Base-by-base conservation (phyloP, 2,329 filamentous ascomycete species). In the Hypoxylon sp. region DNA sequence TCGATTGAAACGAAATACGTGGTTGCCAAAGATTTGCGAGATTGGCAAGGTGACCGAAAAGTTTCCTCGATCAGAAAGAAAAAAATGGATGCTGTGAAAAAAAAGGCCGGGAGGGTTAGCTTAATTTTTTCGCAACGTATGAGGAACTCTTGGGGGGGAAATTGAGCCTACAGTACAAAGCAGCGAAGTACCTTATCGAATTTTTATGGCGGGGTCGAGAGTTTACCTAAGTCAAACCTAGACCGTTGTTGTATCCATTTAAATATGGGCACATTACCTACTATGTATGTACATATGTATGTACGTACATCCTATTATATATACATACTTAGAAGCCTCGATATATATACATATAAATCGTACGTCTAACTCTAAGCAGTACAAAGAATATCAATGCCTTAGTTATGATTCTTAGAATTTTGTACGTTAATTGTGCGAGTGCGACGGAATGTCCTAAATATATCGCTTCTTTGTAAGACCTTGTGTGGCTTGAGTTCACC, bases 41-140 rank as follows among this genome's bases (percentile, higher is more conserved):
- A 69, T 71, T 70, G 71, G 72, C 68, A 72, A 74, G 67, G 72
- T 61, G 67, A 71, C 56, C 48, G 65, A 75, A 73, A 74, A 70
- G 63, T 71, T 74, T 75, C 68, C 71, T 69, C 68, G 52, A 73
- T 69, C 69, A 70, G 66, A 68, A 69, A 71, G 70, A 72, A 74
- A 75, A 75, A 73, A 74, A 73, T 73, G 70, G 70, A 68, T 72
- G 68, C 68, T 71, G 71, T 65, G 68, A 65, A 71, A 70, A 74
- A 69, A 69, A 69, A 70, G 19, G 69, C 68, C 65, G 68, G 68
- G 63, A 71, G 68, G 68, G 68, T 57, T 71, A 71, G 65, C 65
- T 71, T 51, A 61, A 60, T 66, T 67, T 68, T 68, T 60, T 64
- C 63, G 63, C 62, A 68, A 62, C 60, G 63, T 66, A 66, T 63